These are phyloP conservation scores for Claviceps citrina DNA, from an alignment of 2,329 filamentous ascomycete species.

Conservation along the genomic window DNA sequence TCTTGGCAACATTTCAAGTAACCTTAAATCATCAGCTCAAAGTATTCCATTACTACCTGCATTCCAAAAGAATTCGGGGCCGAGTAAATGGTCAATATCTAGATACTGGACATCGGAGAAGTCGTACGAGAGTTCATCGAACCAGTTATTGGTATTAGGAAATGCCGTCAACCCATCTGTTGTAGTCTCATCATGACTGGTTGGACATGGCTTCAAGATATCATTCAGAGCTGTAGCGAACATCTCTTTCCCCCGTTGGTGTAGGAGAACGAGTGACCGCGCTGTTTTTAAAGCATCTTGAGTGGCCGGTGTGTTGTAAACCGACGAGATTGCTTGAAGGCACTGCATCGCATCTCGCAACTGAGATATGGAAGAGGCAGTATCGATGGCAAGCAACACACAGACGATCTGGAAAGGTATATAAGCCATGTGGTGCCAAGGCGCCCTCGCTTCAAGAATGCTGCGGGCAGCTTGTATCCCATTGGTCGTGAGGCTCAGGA, in stretches of 20 bases:
- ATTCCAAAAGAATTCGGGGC: conserved; percentile 1
- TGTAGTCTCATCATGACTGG: conserved; percentile 6
- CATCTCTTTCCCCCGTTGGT: conserved; percentile 35
- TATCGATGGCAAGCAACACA: conserved; percentile 39
- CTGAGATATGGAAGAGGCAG: conserved; percentile 28
- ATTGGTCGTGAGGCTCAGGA: conserved; percentile 29
- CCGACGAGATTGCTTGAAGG: conserved; percentile 24
- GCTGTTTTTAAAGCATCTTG: conserved; percentile 40
- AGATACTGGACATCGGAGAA: conserved; percentile 27
- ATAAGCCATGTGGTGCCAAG: conserved; percentile 46
- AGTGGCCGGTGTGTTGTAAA: conserved; percentile 31
- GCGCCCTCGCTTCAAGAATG: conserved; percentile 28
- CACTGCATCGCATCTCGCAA: conserved; percentile 36
- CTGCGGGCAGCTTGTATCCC: conserved; percentile 31
- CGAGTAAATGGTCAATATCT: conserved; percentile 27
- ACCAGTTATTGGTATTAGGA: conserved; percentile 13
- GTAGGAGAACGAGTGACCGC: conserved; percentile 35
- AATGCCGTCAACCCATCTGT: neutral
- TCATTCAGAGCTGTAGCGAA: conserved; percentile 21
- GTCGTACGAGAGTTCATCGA: conserved; percentile 28
- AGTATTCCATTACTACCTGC: neutral
- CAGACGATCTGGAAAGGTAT: conserved; percentile 45
- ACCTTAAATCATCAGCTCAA: conserved; percentile 1
- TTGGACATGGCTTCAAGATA: conserved; percentile 21
- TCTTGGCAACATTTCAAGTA: neutral